phyloP scores from a whole-genome alignment of 2,329 filamentous ascomycete species.

The Aureobasidium melanogenum region DNA sequence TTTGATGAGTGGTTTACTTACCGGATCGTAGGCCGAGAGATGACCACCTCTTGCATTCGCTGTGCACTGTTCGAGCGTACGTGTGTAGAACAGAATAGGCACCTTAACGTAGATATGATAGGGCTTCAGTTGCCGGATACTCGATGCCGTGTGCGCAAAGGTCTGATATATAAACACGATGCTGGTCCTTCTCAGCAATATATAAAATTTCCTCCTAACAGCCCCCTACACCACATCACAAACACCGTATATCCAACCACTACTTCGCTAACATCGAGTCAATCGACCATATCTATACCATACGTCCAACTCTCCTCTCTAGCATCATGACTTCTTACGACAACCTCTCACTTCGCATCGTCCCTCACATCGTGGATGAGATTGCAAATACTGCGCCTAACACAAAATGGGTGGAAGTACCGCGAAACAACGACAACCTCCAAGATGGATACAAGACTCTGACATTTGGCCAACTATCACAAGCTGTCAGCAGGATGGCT shows the following conservation, averaged over 20 bases:
- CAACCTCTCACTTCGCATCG: not conserved
- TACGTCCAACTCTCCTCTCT: not conserved
- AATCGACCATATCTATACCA: not conserved
- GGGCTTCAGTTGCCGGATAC: not conserved
- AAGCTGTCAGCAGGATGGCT: slow-evolving; percentile 16
- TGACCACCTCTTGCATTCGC: not conserved
- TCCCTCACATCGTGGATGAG: slow-evolving; percentile 7
- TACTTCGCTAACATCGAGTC: not conserved
- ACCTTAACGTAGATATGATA: not conserved
- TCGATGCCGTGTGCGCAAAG: not conserved
- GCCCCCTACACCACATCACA: not conserved
- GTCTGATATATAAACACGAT: not conserved
- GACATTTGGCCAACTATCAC: slow-evolving; percentile 15
- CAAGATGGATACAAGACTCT: slow-evolving; percentile 17
- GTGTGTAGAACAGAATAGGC: not conserved
- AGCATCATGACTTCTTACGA: not conserved
- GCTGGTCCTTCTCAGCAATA: not conserved
- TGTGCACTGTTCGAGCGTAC: not conserved
- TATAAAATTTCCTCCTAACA: not conserved
- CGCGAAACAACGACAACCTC: slow-evolving; percentile 11
- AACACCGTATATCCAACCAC: not conserved
- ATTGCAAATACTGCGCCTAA: not conserved
- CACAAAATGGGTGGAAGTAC: slow-evolving; percentile 7
- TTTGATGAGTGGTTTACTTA: not conserved
- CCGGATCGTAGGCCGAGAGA: not conserved